phyloP scores from a whole-genome alignment of 1,284 basidiomycete species.

The Vanrija humicola region DNA sequence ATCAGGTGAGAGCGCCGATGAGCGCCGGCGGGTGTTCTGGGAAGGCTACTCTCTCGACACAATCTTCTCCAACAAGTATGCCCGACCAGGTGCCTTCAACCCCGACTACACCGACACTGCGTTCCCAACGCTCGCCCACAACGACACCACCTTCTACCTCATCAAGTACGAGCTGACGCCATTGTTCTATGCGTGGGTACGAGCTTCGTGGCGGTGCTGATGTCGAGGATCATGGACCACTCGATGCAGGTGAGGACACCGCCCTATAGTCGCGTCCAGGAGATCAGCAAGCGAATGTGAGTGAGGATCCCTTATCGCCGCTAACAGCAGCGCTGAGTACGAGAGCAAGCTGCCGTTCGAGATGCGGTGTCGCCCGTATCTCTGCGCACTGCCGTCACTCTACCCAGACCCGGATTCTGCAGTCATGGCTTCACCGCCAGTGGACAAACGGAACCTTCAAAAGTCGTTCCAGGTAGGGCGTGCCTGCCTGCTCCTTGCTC shows the following conservation, averaged over 20 bases:
- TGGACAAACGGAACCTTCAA: slow-evolving; percentile 7
- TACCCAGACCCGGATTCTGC: slow-evolving; percentile 6
- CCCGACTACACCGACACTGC: slow-evolving; percentile 19
- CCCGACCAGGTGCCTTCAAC: slow-evolving; percentile 16
- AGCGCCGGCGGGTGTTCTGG: slow-evolving; percentile 16
- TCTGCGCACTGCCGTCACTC: slow-evolving; percentile 1
- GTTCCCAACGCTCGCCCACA: slow-evolving; percentile 3
- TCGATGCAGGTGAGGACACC: slow-evolving; percentile 5
- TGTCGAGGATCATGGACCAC: slow-evolving; percentile 2
- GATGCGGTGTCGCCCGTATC: slow-evolving; percentile 8
- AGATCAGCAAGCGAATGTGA: slow-evolving; percentile 8
- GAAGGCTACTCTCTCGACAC: slow-evolving; percentile 11
- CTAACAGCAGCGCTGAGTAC: background rate
- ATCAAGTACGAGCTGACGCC: slow-evolving; percentile 20
- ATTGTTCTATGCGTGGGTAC: slow-evolving; percentile 10
- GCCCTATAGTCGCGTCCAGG: slow-evolving; percentile 7
- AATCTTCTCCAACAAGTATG: slow-evolving; percentile 21
- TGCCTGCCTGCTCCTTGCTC: background rate
- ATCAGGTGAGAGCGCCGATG: background rate
- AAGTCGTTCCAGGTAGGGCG: slow-evolving; percentile 7
- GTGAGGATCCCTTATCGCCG: background rate
- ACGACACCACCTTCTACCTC: slow-evolving; percentile 7
- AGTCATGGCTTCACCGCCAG: background rate
- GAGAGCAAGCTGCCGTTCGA: slow-evolving; percentile 10
- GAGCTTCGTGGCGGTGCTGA: background rate